Base-by-base conservation (phyloP, 306 rosid species). In the Senna siamea region DNA sequence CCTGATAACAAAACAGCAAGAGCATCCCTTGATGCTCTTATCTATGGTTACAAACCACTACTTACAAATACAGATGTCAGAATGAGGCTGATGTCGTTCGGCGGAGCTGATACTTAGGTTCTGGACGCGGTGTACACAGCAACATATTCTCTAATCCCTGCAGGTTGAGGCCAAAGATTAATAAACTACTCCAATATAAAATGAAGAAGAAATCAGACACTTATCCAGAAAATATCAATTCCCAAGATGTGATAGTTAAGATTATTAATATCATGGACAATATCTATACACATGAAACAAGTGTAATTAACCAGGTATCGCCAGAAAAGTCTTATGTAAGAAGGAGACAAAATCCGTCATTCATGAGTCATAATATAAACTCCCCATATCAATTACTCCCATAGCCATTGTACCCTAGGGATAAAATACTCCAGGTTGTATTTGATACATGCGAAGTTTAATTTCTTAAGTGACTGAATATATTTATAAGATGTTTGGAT, bases 61-160 rank as follows among this genome's bases (percentile, higher is more conserved):
- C 66, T 40, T 51, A 77, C 60, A 76, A 73, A 79, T 68, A 82
- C 79, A 43, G 56, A 73, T 26, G 69, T 93, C 83, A 93, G 78
- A 93, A 79, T 46, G 90, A 83, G 13, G 97, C 85, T 6, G 98
- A 93, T 38, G 91, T 66, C 2, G 84, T 82, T 86, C 97, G 87
- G 51, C 98, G 93, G 63, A 93, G 93, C 84, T 91, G 98, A 76
- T 87, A 89, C 84, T 84, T 91, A 0, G 98, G 97, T 79, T 93
- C 96, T 0, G 92, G 87, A 62, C 90, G 87, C 5, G 92, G 97
- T 32, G 80, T 79, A 62, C 73, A 20, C 2, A 84, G 86, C 82
- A 93, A 76, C 85, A 85, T 77, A 66, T 86, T 82, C 85, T 93
- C 96, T 44, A 85, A 76, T 82, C 89, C 96, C 98, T 93, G 90